Percentiles rank a stretch among this genome's conserved stretches.
These are phyloP conservation scores for Raphanus sativus DNA, from an alignment of 345 rosid genomes.

Conservation along the genomic window DNA sequence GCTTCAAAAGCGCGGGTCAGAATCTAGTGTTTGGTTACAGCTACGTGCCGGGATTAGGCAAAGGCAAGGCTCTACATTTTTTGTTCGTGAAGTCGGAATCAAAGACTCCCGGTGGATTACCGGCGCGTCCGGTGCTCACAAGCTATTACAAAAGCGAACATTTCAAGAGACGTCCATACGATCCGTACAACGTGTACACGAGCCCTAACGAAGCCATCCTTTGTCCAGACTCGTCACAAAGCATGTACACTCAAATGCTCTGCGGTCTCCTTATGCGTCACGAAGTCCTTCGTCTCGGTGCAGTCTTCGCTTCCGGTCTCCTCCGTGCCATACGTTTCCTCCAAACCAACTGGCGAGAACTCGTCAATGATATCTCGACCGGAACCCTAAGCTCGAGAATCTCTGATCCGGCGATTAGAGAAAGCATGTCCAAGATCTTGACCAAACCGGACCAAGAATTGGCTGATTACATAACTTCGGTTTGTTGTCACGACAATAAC, in stretches of 20 bases:
- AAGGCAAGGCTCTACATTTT: conserved; percentile 81
- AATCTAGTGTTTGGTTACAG: conserved; percentile 44
- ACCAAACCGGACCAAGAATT: conserved; percentile 54
- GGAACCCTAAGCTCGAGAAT: conserved; percentile 62
- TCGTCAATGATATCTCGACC: conserved; percentile 52
- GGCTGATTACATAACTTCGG: conserved; percentile 49
- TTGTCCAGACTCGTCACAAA: conserved; percentile 77
- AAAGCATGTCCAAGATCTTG: conserved; percentile 49
- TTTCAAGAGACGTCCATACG: conserved; percentile 66
- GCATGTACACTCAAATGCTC: conserved; percentile 92
- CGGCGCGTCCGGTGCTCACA: conserved; percentile 89
- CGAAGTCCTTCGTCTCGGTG: conserved; percentile 83
- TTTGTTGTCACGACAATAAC: conserved; percentile 49
- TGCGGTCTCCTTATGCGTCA: conserved; percentile 72
- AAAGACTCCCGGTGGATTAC: conserved; percentile 74
- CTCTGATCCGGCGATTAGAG: conserved; percentile 49
- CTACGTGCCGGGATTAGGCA: conserved; percentile 70
- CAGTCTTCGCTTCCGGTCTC: conserved; percentile 88
- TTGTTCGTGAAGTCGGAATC: conserved; percentile 75
- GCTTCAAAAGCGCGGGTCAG: too few species aligned
- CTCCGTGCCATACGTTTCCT: conserved; percentile 80
- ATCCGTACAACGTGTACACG: conserved; percentile 73
- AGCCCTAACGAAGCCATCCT: conserved; percentile 88
- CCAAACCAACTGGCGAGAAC: conserved; percentile 60
- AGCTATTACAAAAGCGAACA: conserved; percentile 84